Evolutionary conservation across 2,329 filamentous ascomycete genomes (phyloP), one percentile per base, ranked within the genome.

Genomic region (Beauveria pseudobassiana): DNA sequence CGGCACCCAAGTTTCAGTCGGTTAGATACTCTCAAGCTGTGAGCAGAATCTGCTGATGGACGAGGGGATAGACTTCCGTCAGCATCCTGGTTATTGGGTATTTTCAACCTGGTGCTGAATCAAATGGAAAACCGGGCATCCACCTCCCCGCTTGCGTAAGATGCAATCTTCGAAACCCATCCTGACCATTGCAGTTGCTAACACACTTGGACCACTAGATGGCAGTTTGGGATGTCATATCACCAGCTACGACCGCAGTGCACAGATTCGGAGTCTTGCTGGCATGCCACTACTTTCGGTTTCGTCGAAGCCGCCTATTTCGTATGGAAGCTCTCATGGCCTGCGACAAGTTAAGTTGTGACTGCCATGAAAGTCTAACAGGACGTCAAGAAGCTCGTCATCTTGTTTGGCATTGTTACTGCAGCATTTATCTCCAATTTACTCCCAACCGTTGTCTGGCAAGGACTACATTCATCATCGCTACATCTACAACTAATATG

Each of bases 341-440:
- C 42, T 43, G 42, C 10, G 3, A 26, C 45, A 14, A 5, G 20
- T 26, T 22, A 14, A 22, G n/a, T 16, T 20, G 20, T n/a, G 14
- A 18, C 18, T n/a, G 26, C 26, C 48, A 8, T 28, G 52, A 10
- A 30, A 26, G 6, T 26, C 20, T 10, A 24, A 30, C 14, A 6
- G 34, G 22, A 12, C 5, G 38, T 5, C 3, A 20, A 10, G 14
- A 46, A 82, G 78, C 76, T 83, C 69, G 70, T 83, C 10, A 74
- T 84, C 49, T 75, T 87, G 52, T 81, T 86, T 64, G 79, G 83
- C 64, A 82, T 84, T 63, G 82, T 78, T 16, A 72, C 77, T 18
- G 78, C 79, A 45, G 83, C 80, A 59, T 83, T 82, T 8, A 83
- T 88, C 9, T 87, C 83, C 30, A 87, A 87, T 63, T 69, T 68